phyloP scores from a whole-genome alignment of 768 basidiomycete species.

The Lentinula lateritia region DNA sequence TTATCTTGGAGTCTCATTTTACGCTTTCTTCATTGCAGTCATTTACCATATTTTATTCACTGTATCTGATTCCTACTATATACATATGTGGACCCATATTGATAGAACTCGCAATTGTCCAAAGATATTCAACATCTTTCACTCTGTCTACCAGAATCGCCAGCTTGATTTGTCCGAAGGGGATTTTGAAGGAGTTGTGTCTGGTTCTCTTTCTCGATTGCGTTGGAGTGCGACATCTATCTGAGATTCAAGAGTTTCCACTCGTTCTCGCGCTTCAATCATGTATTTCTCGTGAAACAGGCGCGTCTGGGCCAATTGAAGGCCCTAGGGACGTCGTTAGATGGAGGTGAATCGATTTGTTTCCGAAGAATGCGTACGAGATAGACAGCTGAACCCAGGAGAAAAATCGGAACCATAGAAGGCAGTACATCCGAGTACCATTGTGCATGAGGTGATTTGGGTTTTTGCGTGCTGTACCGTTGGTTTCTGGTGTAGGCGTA shows the following conservation, averaged over 20 bases:
- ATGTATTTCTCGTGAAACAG: slow-evolving; percentile 71
- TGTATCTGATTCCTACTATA: neutral
- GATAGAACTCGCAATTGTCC: neutral
- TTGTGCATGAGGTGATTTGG: slow-evolving; percentile 48
- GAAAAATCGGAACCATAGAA: slow-evolving; percentile 71
- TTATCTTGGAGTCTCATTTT: neutral
- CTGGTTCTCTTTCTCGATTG: slow-evolving; percentile 15
- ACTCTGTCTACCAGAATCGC: slow-evolving; percentile 4
- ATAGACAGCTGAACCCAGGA: slow-evolving; percentile 77
- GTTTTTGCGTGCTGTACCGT: slow-evolving; percentile 10
- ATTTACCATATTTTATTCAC: neutral
- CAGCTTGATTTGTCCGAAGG: slow-evolving; percentile 1
- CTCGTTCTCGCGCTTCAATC: slow-evolving; percentile 49
- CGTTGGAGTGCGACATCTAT: slow-evolving; percentile 35
- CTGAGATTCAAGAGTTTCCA: slow-evolving; percentile 55
- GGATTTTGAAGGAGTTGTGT: neutral
- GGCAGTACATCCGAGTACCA: slow-evolving; percentile 71
- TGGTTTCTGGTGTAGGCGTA: neutral
- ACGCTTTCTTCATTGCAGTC: neutral
- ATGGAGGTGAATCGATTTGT: neutral
- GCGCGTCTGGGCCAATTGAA: slow-evolving; percentile 57
- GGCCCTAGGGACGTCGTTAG: slow-evolving; percentile 35
- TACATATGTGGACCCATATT: neutral
- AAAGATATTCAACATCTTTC: neutral
- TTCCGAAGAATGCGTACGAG: slow-evolving; percentile 37